Percentiles rank a stretch among this genome's conserved stretches.
Evolutionary conservation across 352 stramenopile species (phyloP).

Genomic region (Pythium scleroteichum): DNA sequence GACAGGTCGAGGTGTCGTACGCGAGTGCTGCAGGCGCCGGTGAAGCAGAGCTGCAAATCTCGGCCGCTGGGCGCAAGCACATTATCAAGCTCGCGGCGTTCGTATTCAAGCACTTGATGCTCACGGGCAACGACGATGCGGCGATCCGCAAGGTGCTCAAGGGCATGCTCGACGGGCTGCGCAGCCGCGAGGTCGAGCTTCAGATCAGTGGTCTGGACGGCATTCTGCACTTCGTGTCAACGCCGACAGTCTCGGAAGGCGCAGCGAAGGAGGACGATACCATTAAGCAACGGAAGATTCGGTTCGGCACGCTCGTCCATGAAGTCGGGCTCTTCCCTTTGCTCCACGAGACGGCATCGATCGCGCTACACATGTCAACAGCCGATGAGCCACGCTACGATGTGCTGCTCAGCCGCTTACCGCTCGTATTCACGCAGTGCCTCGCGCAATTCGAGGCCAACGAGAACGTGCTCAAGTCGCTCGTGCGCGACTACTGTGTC

Average conservation of each 20-base stretch:
- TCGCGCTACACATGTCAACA: constrained; percentile 39
- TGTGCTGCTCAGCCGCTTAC: constrained; percentile 63
- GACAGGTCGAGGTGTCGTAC: constrained; percentile 60
- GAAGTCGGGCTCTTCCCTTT: constrained; percentile 80
- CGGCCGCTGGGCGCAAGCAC: constrained; percentile 46
- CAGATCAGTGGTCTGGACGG: constrained; percentile 75
- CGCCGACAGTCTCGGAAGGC: constrained; percentile 18
- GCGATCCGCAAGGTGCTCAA: constrained; percentile 56
- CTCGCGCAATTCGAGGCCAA: constrained; percentile 70
- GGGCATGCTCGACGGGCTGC: constrained; percentile 68
- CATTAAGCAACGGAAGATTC: constrained; percentile 34
- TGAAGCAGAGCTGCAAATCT: constrained; percentile 22
- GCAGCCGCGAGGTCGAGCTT: constrained; percentile 58
- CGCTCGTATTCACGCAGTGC: constrained; percentile 87
- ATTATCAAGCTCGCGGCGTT: constrained; percentile 78
- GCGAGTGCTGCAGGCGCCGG: constrained; percentile 1
- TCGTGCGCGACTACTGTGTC: constrained; percentile 73
- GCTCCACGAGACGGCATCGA: constrained; percentile 58
- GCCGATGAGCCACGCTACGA: constrained; percentile 31
- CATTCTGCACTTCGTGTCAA: constrained; percentile 76
- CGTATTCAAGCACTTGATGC: constrained; percentile 71
- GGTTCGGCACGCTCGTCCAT: constrained; percentile 60
- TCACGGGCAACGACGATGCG: constrained; percentile 42
- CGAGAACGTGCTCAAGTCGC: constrained; percentile 59
- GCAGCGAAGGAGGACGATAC: constrained; percentile 16